Evolutionary conservation across 1,284 basidiomycete species (phyloP).

Genomic region (Filobasidium uniguttulatum): DNA sequence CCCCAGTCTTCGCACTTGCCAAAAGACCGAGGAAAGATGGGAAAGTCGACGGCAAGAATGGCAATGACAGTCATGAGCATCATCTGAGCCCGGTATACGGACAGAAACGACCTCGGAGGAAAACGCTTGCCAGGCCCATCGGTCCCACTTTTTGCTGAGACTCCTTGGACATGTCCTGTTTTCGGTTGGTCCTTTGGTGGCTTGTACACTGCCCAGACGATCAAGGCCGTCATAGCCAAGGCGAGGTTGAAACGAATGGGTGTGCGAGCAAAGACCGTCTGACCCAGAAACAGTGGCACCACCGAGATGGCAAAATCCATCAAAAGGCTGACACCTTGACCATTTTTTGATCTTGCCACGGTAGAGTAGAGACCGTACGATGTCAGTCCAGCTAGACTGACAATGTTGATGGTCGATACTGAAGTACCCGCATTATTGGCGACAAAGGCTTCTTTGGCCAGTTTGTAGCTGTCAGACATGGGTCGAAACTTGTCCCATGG

Average conservation of each 20-base stretch:
- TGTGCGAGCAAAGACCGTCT: conserved; percentile 56
- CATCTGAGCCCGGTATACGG: conserved; percentile 87
- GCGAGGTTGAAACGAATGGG: conserved; percentile 46
- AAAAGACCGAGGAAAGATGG: conserved; percentile 70
- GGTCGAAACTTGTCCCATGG: too few species aligned
- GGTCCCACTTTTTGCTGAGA: too few species aligned
- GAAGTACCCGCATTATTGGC: conserved; percentile 65
- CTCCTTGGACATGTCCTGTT: too few species aligned
- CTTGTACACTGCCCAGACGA: not conserved
- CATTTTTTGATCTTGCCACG: too few species aligned
- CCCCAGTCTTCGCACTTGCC: conserved; percentile 94
- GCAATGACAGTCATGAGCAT: conserved; percentile 80
- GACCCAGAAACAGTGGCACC: conserved; percentile 64
- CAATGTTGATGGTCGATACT: conserved; percentile 56
- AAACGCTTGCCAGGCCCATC: too few species aligned
- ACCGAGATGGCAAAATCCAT: too few species aligned
- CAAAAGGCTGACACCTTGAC: too few species aligned
- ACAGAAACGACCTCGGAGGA: conserved; percentile 46
- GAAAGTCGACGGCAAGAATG: conserved; percentile 94
- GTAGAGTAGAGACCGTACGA: too few species aligned
- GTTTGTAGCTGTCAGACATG: conserved; percentile 49
- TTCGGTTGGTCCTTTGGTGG: not conserved
- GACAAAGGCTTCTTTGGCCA: conserved; percentile 75
- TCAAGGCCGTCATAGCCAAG: conserved; percentile 32
- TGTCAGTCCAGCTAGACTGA: conserved; percentile 56